phyloP scores from a whole-genome alignment of 2,329 filamentous ascomycete genomes.

The Fusarium nurragi region DNA sequence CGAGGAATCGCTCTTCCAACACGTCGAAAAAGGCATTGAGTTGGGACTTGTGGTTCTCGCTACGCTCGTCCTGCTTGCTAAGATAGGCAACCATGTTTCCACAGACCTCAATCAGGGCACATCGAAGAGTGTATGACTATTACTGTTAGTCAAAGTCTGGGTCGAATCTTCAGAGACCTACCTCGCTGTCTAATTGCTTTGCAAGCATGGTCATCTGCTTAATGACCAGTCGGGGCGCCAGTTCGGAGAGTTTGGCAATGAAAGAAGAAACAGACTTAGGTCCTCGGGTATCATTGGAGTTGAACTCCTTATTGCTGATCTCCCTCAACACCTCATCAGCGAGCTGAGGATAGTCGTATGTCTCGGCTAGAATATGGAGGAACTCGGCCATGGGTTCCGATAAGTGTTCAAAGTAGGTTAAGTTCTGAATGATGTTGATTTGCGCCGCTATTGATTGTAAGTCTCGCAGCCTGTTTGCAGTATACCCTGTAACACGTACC shows the following conservation, averaged over 20 bases:
- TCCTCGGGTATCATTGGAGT: slow-evolving; percentile 92
- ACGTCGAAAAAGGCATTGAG: slow-evolving; percentile 98
- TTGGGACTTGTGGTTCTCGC: slow-evolving; percentile 92
- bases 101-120: slow-evolving; percentile 94
- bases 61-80: slow-evolving; percentile 88
- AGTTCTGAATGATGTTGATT: slow-evolving; percentile 96
- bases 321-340: slow-evolving; percentile 94
- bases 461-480: slow-evolving; percentile 11
- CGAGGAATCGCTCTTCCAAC: slow-evolving; percentile 92
- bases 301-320: slow-evolving; percentile 97
- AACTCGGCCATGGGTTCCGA: slow-evolving; percentile 99
- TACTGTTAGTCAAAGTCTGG: slow-evolving; percentile 35
- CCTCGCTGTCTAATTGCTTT: slow-evolving; percentile 94
- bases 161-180: slow-evolving; percentile 47
- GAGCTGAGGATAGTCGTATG: slow-evolving; percentile 97
- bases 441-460: slow-evolving; percentile 75
- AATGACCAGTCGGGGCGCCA: slow-evolving; percentile 90
- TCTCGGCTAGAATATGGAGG: slow-evolving; percentile 91
- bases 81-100: slow-evolving; percentile 93
- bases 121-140: slow-evolving; percentile 90
- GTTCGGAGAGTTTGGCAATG: slow-evolving; percentile 89
- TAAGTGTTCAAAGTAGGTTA: slow-evolving; percentile 99
- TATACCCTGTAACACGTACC: slow-evolving; percentile 60
- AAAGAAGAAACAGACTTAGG: slow-evolving; percentile 97
- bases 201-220: slow-evolving; percentile 97